phyloP scores from a whole-genome alignment of 2,329 filamentous ascomycete species.

The Colletotrichum aenigma region DNA sequence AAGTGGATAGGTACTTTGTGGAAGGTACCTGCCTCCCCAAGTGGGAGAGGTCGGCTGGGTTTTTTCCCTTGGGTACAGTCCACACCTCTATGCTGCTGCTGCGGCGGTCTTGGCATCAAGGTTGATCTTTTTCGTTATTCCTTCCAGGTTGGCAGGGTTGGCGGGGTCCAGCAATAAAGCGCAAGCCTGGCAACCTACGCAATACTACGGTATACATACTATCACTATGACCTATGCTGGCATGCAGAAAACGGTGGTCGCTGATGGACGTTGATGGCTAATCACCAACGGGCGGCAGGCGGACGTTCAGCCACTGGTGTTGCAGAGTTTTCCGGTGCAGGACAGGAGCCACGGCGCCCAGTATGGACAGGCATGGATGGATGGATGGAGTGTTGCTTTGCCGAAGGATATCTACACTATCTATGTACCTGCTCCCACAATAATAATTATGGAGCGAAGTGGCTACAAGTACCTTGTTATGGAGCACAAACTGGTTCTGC shows the following conservation, averaged over 20 bases:
- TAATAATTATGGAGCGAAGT: neutral
- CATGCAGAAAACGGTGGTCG: neutral
- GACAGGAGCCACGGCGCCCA: neutral
- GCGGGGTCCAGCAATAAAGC: neutral
- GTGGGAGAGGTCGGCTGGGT: neutral
- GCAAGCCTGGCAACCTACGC: neutral
- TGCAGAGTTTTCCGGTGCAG: conserved; percentile 19
- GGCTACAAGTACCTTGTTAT: neutral
- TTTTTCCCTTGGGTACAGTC: neutral
- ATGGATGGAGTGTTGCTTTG: neutral
- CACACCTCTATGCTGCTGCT: neutral
- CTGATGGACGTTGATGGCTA: neutral
- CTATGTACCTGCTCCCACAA: neutral
- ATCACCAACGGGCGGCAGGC: neutral
- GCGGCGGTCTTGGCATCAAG: neutral
- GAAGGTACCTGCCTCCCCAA: neutral
- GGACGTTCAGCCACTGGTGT: neutral
- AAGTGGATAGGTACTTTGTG: neutral
- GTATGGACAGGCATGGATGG: neutral
- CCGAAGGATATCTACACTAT: neutral
- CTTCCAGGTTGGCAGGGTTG: neutral
- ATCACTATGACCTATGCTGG: neutral
- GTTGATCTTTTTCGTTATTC: neutral
- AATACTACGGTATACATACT: neutral
- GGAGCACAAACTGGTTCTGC: neutral